Conservation (phyloP, 805 yeast species). For the Zygosaccharomyces gambellarensis region DNA sequence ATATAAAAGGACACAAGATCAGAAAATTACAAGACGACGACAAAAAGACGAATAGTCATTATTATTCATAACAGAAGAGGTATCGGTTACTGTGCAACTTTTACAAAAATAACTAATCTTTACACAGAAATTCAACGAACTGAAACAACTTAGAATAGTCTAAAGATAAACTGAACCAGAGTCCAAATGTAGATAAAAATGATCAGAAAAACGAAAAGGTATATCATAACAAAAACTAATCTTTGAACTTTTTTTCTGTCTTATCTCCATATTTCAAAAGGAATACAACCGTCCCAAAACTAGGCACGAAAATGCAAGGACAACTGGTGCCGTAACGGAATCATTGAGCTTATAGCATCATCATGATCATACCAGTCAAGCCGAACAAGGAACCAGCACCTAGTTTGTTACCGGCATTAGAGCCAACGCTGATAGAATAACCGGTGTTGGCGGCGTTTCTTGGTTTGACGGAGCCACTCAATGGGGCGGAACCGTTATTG, state of each 20-base stretch:
- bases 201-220: conserved; percentile 1
- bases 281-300: not conserved
- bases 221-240: conserved; percentile 2
- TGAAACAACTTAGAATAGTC: conserved; percentile 6
- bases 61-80: not conserved
- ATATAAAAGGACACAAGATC: too few species aligned
- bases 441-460: conserved; percentile 2
- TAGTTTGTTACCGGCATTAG: conserved; percentile 13
- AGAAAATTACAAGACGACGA: too few species aligned
- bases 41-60: too few species aligned
- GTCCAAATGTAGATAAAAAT: conserved; percentile 2
- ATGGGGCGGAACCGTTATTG: conserved; percentile 2
- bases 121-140: conserved; percentile 6
- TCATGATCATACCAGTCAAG: conserved; percentile 12
- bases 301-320: not conserved
- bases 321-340: not conserved
- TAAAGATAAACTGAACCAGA: conserved; percentile 5
- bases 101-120: conserved; percentile 3
- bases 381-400: conserved; percentile 15
- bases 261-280: not conserved
- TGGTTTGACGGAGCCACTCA: conserved; percentile 1
- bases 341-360: conserved; percentile 10
- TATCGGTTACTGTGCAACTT: conserved; percentile 3
- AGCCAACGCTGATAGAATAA: conserved; percentile 1
- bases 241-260: not conserved